Percentiles rank a stretch among this genome's conserved stretches.
Evolutionary conservation across 2,329 filamentous ascomycete genomes (phyloP).

Genomic region (Sordariomycetes sp.): DNA sequence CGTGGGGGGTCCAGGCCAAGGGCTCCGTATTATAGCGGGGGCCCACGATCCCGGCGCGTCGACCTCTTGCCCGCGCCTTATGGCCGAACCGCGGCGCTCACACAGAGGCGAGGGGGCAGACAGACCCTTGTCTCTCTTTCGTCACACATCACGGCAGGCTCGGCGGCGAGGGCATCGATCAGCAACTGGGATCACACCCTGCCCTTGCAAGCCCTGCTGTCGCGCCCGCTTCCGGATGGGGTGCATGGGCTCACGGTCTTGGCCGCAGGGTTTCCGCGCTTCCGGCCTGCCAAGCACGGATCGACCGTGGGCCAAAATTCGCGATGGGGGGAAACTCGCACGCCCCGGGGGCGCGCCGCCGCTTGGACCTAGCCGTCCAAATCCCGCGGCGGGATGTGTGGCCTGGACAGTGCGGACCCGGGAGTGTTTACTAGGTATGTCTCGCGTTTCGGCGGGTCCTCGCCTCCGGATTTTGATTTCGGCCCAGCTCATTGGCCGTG

Average conservation of each 20-base stretch:
- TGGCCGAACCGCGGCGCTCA: too few relatives aligned
- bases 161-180: neutral
- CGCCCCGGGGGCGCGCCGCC: neutral
- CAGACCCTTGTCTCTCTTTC: too few relatives aligned
- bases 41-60: neutral
- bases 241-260: neutral
- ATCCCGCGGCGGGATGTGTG: neutral
- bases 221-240: neutral
- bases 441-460: neutral
- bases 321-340: neutral
- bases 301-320: neutral
- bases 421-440: neutral
- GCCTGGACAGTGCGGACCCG: neutral
- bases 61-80: too few relatives aligned
- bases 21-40: neutral
- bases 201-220: neutral
- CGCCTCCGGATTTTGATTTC: neutral
- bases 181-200: neutral
- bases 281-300: neutral
- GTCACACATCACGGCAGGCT: too few relatives aligned
- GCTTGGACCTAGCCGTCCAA: neutral
- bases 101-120: too few relatives aligned
- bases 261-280: neutral
- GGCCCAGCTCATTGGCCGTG: neutral
- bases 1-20: neutral